These are phyloP conservation scores for Candida tammaniensis DNA, from an alignment of 805 yeast genomes.

Conservation along the genomic window DNA sequence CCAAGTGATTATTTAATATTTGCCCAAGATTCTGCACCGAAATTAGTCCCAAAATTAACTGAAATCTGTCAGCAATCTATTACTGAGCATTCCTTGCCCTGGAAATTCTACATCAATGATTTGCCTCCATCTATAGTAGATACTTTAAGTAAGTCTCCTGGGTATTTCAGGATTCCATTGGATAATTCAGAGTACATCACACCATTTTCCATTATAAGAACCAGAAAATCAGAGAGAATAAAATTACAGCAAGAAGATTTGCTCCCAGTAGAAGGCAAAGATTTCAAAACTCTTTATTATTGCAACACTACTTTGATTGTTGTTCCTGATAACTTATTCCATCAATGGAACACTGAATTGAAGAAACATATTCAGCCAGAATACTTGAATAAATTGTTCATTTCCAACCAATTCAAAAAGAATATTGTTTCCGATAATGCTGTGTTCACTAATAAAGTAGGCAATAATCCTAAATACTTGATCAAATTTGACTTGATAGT, in stretches of 20 bases:
- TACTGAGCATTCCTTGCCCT: conserved; percentile 50
- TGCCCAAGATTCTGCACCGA: neutral
- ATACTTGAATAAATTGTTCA: conserved; percentile 31
- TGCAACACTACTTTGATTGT: conserved; percentile 57
- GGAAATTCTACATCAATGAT: conserved; percentile 47
- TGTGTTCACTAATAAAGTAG: conserved; percentile 18
- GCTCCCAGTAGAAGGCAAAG: conserved; percentile 17
- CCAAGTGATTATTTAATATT: conserved; percentile 10
- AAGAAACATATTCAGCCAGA: conserved; percentile 48
- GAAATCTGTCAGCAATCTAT: conserved; percentile 45
- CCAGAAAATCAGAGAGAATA: conserved; percentile 17
- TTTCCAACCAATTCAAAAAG: conserved; percentile 31
- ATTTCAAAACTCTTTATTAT: conserved; percentile 33
- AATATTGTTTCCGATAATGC: conserved; percentile 13
- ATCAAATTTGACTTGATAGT: conserved; percentile 52
- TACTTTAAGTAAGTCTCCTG: conserved; percentile 38
- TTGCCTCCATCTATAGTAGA: conserved; percentile 44
- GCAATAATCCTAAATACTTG: conserved; percentile 27
- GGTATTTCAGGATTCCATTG: conserved; percentile 38
- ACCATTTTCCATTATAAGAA: conserved; percentile 17
- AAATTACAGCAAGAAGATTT: conserved; percentile 10
- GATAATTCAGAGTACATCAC: conserved; percentile 19
- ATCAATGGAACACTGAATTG: conserved; percentile 63
- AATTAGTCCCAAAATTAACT: conserved; percentile 17
- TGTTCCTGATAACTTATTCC: conserved; percentile 63